These are phyloP conservation scores for Colletotrichum cordylinicola DNA, from an alignment of 2,329 filamentous ascomycete species.

Conservation along the genomic window DNA sequence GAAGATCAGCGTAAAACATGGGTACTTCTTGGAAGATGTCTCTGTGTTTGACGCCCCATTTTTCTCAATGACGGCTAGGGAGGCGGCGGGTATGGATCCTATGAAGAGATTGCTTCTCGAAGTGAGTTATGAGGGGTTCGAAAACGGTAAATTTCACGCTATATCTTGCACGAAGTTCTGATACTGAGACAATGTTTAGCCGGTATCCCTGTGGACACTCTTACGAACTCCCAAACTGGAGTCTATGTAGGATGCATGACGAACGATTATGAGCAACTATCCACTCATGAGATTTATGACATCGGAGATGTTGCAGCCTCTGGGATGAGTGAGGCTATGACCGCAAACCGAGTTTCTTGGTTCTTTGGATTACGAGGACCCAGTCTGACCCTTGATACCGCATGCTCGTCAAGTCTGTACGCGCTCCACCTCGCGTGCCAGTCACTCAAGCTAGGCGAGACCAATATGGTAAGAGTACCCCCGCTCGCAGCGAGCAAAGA, in stretches of 20 bases:
- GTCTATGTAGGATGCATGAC: slow-evolving; percentile 54
- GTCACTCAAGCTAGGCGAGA: slow-evolving; percentile 33
- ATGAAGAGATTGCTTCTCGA: slow-evolving; percentile 40
- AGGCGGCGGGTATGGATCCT: slow-evolving; percentile 55
- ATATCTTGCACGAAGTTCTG: not conserved
- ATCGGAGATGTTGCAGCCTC: slow-evolving; percentile 36
- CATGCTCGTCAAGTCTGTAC: slow-evolving; percentile 37
- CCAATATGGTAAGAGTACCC: slow-evolving; percentile 1
- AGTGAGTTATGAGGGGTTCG: slow-evolving; percentile 38
- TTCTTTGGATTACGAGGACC: slow-evolving; percentile 33
- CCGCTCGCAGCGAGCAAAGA: not conserved
- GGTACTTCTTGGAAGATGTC: slow-evolving; percentile 53
- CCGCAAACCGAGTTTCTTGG: slow-evolving; percentile 23
- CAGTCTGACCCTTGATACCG: slow-evolving; percentile 39
- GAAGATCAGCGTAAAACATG: slow-evolving; percentile 26
- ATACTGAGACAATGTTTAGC: slow-evolving; percentile 28
- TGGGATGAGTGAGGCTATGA: slow-evolving; percentile 11
- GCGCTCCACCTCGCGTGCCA: slow-evolving; percentile 37
- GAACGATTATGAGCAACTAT: slow-evolving; percentile 52
- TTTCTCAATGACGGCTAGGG: slow-evolving; percentile 54
- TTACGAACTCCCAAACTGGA: slow-evolving; percentile 53
- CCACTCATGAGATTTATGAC: slow-evolving; percentile 48
- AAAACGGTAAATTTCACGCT: slow-evolving; percentile 35
- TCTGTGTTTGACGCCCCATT: slow-evolving; percentile 56
- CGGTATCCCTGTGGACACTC: slow-evolving; percentile 49